Evolutionary conservation across 1,284 basidiomycete species (phyloP).

Genomic region (Anthracocystis walkeri): DNA sequence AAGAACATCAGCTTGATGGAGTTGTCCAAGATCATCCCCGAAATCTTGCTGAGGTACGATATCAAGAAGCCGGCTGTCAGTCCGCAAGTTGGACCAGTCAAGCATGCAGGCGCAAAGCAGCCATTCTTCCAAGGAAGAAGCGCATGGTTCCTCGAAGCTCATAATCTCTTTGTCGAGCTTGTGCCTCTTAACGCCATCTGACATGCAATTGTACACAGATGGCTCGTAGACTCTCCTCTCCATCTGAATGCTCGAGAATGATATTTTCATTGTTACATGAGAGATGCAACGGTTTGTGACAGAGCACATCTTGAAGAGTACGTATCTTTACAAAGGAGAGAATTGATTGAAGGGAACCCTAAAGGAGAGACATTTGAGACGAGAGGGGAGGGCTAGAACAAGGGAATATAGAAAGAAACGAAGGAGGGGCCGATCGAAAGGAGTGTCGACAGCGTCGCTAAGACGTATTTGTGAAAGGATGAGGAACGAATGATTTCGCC

Average conservation of each 20-base stretch:
- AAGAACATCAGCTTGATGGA: constrained; percentile 66
- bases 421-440: too few species aligned
- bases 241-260: not conserved
- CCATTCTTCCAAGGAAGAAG: constrained; percentile 43
- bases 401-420: too few species aligned
- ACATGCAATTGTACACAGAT: not conserved
- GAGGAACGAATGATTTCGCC: too few species aligned
- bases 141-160: constrained; percentile 50
- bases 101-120: not conserved
- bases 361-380: not conserved
- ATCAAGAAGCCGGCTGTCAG: constrained; percentile 34
- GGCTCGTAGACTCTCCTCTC: too few species aligned
- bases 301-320: not conserved
- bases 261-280: not conserved
- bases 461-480: not conserved
- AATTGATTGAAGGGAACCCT: too few species aligned
- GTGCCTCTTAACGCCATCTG: constrained; percentile 27
- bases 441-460: too few species aligned
- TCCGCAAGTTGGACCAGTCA: not conserved
- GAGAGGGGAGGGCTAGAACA: not conserved
- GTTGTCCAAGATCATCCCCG: constrained; percentile 59
- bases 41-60: constrained; percentile 55
- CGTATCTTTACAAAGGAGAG: too few species aligned
- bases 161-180: constrained; percentile 44
- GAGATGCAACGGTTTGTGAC: not conserved